Percentiles rank a stretch among this genome's conserved stretches.
Evolutionary conservation across 768 basidiomycete species (phyloP).

Genomic region (Cystobasidium onofrii): DNA sequence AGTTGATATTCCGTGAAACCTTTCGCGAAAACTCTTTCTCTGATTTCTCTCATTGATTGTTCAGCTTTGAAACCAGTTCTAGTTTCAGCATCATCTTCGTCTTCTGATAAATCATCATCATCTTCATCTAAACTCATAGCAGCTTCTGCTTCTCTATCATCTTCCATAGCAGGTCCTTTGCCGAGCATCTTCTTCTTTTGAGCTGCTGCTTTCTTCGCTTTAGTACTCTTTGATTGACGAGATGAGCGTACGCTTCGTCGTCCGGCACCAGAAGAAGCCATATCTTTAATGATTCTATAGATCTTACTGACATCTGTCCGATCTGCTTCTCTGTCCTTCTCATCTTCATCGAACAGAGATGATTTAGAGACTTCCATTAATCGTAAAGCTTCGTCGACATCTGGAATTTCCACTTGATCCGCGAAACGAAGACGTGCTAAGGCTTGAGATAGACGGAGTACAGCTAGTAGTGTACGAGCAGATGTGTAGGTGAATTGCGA

Average conservation of each 20-base stretch:
- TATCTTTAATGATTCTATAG: slow-evolving; percentile 80
- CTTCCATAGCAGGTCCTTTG: slow-evolving; percentile 33
- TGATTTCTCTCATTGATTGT: slow-evolving; percentile 75
- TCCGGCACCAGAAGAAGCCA: slow-evolving; percentile 50
- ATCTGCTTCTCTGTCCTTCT: slow-evolving; percentile 64
- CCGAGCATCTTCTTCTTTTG: slow-evolving; percentile 37
- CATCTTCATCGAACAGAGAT: slow-evolving; percentile 69
- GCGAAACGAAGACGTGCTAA: slow-evolving; percentile 84
- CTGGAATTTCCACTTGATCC: slow-evolving; percentile 66
- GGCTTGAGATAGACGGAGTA: slow-evolving; percentile 88
- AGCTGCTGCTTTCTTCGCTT: slow-evolving; percentile 39
- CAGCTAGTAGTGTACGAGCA: slow-evolving; percentile 85
- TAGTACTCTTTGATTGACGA: slow-evolving; percentile 32
- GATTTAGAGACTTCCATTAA: slow-evolving; percentile 96
- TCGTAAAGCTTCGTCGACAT: slow-evolving; percentile 93
- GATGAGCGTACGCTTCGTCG: slow-evolving; percentile 32
- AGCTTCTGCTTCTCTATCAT: slow-evolving; percentile 46
- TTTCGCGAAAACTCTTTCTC: slow-evolving; percentile 70
- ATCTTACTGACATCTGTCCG: slow-evolving; percentile 73
- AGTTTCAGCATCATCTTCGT: slow-evolving; percentile 61
- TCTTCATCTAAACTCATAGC: slow-evolving; percentile 3
- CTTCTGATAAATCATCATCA: slow-evolving; percentile 46
- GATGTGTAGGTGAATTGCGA: slow-evolving; percentile 92
- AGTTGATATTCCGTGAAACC: slow-evolving; percentile 89
- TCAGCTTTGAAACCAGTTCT: slow-evolving; percentile 57